Evolutionary conservation across 1,284 basidiomycete species (phyloP), one percentile per base, ranked within the genome.

Genomic region (Microbotryum silenes-acaulis): DNA sequence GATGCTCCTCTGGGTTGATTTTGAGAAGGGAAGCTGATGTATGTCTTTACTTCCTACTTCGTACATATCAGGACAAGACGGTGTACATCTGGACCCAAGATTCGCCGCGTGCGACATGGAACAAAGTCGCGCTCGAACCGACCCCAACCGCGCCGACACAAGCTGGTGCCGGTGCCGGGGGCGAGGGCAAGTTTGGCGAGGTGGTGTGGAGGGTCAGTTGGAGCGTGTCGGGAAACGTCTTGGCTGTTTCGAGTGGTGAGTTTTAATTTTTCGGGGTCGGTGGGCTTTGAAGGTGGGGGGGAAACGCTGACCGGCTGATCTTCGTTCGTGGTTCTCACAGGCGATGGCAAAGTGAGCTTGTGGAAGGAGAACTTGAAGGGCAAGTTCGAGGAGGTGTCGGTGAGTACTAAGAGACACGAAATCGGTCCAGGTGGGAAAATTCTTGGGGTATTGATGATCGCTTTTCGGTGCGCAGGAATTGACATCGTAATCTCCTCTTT

Each of bases 281-380:
- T 1, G 23, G 12, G 8, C 20, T 46, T n/a, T 27, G 51, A 29
- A 23, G 31, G 16, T 53, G 21, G n/a, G 8, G 10, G 20, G 9
- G 18, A 4, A 4, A 12, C 3, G 21, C 14, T 44, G 21, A 33
- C 23, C 23, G 23, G 6, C 14, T 14, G 12, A 6, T n/a, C 18
- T 3, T 8, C 20, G 4, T 21, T 18, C 21, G 4, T 7, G 3
- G 27, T 27, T 42, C 4, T 25, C 16, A n/a, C 56, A 68, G 67
- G 68, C 18, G 96, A 98, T 75, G 94, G 96, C 29, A 97, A 97
- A 78, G 92, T 98, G 33, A 92, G 88, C 16, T 79, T 98, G 58
- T 98, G 93, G 94, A 98, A 98, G 79, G 94, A 98, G 79, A 94
- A 90, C 74, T 78, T 97, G 72, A 91, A 91, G 75, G 88, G 90